Evolutionary conservation across 2,329 filamentous ascomycete genomes (phyloP), one percentile per base, ranked within the genome.

Genomic region (Calonectria honghensis): DNA sequence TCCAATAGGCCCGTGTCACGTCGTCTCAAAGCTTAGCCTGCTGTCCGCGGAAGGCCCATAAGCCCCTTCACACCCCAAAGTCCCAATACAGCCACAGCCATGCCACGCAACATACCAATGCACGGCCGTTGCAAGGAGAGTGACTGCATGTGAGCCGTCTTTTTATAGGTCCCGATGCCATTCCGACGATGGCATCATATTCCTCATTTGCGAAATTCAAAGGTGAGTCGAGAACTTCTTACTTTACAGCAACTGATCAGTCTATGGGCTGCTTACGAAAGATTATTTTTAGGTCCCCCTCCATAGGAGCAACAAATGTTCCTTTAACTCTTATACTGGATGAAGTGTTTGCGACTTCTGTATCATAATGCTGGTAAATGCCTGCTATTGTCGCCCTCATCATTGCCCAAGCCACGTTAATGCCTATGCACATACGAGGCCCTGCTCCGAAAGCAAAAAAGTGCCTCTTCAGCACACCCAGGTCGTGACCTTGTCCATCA

Each of bases 371-470:
- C 27, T 41, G 35, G 24, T 63, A 63, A 20, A 63, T 41, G 18
- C 57, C 24, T 6, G 35, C 57, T 14, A 63, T 18, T 2, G 57
- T 63, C 39, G 57, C 37, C 37, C 57, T 29, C 57, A 63, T 63
- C 57, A 63, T 63, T 10, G 57, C 57, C 57, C 57, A 63, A 18
- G 57, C 57, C 24, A 63, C 35, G 27, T 63, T 63, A 5, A 63
- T 63, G 1, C 57, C 57, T 11, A 41, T 5, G 39, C 57, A 63
- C 57, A 63, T 63, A 6, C 57, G 35, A 29, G 57, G 57, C 16
- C 57, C 57, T 10, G 57, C 57, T 18, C 57, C 57, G 9, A 63
- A 63, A 6, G 57, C 57, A 7, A 63, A 41, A 20, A 63, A 63
- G n/a, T 63, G 57, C 16, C 24, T 63, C 24, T 63, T 63, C 57